Evolutionary conservation across 257 asterid species (phyloP), one percentile per base, ranked within the genome.

Genomic region (Oldenlandia corymbosa): DNA sequence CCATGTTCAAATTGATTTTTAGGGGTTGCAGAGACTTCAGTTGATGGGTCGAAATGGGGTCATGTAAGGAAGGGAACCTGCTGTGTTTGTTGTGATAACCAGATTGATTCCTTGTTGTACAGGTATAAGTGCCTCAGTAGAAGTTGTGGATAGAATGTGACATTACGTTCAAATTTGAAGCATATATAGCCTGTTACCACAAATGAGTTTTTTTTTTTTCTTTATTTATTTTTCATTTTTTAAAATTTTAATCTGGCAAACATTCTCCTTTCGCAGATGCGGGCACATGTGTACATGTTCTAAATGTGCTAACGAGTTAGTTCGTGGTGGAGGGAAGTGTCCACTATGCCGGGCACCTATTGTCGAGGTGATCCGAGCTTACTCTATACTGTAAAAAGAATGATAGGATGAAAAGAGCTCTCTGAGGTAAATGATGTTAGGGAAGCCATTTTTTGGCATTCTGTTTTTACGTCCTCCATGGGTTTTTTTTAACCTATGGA

Each of bases 271-370:
- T 39, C 68, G 67, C 86, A 91, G 98, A 79, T 91, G 98, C 54
- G 98, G 98, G 75, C 98, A 91, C 83, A 91, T 91, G 98, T 88
- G 98, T 81, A 88, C 97, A 20, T 91, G 97, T 78, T 80, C 91
- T 10, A 82, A 76, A 67, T 91, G 98, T 58, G 98, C 98, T 3
- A 86, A 80, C 24, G 97, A 91, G 85, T 61, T 91, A 84, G 85
- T 86, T 39, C 75, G 87, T 32, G 84, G 93, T 32, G 95, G 92
- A 65, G 95, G 96, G 20, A 91, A 86, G 71, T 91, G 98, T 67
- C 98, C 98, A 0, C 69, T 86, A 77, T 91, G 98, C 71, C 81
- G 97, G 71, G 95, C 98, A 47, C 97, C 97, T 16, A 88, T 88
- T 42, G 83, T 91, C 7, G 95, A 91, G 88, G 98, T 91, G 81